Evolutionary conservation across 306 rosid species (phyloP), one percentile per base, ranked within the genome.

Genomic region (Cicer arietinum): DNA sequence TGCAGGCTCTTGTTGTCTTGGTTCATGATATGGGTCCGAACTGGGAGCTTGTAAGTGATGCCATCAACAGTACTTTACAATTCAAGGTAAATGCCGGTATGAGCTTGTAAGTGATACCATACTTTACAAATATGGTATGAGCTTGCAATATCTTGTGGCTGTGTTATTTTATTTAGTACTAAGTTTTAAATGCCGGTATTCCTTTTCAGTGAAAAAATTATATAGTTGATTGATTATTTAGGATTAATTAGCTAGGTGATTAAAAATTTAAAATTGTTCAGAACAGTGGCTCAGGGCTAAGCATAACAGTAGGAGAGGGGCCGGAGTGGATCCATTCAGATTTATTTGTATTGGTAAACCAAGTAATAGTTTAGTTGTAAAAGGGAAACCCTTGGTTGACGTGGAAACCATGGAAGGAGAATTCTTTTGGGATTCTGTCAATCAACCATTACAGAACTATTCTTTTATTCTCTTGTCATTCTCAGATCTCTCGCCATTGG

Each of bases 11-110:
- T 82, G 98, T 95, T 85, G 99, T 95, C 62, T 86, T 92, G 70
- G 99, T 92, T 56, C 99, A 95, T 79, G 99, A 95, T 82, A 90
- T 95, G 99, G 99, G 99, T 74, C 99, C 91, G 22, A 95, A 95
- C 72, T 95, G 99, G 99, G 99, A 95, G 92, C 92, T 95, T 53
- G 86, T 95, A 56, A 90, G 98, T 53, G 99, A 95, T 84, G 97
- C 95, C 62, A 87, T 95, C 77, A 95, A 90, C 80, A 89, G 91
- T 75, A 88, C 94, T 30, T 82, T 95, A 76, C 99, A 92, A 64
- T 87, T 95, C 54, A 92, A 92, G 98, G 99, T 95, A 82, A 71
- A 14, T 14, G 16, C 16, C 16, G 16, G 16, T 14, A 14, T 14
- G 16, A 14, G 16, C 16, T 14, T 14, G 16, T 14, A 14, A 14